These are phyloP conservation scores for Pythium rhizo-oryzae DNA, from an alignment of 352 stramenopile genomes.

Conservation along the genomic window DNA sequence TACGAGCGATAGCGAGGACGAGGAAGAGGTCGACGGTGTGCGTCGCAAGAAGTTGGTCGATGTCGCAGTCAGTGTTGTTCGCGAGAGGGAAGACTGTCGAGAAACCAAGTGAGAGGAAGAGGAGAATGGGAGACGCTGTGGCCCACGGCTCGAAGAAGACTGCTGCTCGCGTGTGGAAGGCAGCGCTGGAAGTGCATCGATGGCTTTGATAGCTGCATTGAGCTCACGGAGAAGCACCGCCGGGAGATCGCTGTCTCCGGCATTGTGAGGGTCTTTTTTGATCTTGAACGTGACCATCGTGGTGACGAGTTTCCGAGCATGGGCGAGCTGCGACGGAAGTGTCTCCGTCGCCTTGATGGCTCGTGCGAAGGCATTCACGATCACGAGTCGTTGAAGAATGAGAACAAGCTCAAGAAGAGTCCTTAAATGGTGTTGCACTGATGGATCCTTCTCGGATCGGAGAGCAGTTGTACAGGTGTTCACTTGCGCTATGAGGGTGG, in stretches of 20 bases:
- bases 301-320: neutral
- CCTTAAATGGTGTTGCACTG: neutral
- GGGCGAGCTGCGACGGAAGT: neutral
- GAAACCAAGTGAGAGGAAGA: constrained; percentile 2
- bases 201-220: neutral
- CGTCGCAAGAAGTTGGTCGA: neutral
- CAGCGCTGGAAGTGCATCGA: neutral
- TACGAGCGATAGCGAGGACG: neutral
- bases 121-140: neutral
- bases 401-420: constrained; percentile 10
- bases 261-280: neutral
- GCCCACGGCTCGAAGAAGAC: neutral
- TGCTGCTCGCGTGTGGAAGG: neutral
- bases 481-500: neutral
- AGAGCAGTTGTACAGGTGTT: neutral
- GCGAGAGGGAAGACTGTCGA: neutral
- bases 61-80: neutral
- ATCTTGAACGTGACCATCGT: neutral
- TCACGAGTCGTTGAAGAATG: constrained; percentile 2
- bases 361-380: neutral
- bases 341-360: neutral
- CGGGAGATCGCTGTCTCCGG: neutral
- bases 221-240: constrained; percentile 6
- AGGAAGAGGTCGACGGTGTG: constrained; percentile 1
- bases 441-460: neutral